Conservation (phyloP, 768 basidiomycete species). For the Sporobolomyces pararoseus region DNA sequence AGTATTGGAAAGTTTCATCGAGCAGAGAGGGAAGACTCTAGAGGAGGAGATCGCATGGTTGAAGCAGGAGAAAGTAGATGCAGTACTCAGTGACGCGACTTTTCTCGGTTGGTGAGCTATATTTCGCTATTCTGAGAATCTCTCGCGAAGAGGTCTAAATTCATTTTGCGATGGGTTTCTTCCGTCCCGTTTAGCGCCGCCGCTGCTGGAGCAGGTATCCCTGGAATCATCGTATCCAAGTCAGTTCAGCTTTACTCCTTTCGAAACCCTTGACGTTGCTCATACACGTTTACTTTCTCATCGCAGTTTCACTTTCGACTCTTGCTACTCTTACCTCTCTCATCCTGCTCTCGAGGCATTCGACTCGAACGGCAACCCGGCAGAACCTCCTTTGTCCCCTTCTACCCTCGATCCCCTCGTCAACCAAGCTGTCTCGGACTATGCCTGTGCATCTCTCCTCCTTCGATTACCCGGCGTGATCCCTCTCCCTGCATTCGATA, state of each 20-base stretch:
- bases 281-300: neutral
- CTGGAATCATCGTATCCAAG: constrained; percentile 70
- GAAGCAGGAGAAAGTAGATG: constrained; percentile 55
- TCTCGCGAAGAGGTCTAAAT: neutral
- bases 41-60: constrained; percentile 63
- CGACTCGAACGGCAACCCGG: neutral
- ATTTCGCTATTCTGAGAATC: neutral
- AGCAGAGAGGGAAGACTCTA: constrained; percentile 58
- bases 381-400: constrained; percentile 59
- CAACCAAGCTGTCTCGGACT: constrained; percentile 62
- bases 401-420: constrained; percentile 61
- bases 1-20: constrained; percentile 61
- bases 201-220: constrained; percentile 62
- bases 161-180: too few species aligned
- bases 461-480: constrained; percentile 68
- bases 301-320: constrained; percentile 68
- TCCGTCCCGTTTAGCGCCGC: constrained; percentile 53
- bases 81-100: constrained; percentile 71
- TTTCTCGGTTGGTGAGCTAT: constrained; percentile 66
- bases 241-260: neutral
- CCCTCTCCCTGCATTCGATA: constrained; percentile 68
- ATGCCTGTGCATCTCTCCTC: constrained; percentile 67
- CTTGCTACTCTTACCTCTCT: constrained; percentile 68
- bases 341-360: constrained; percentile 14
- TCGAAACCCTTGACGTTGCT: too few species aligned